Evolutionary conservation across 805 yeast species (phyloP).

Genomic region (Saccharomycopsis babjevae): DNA sequence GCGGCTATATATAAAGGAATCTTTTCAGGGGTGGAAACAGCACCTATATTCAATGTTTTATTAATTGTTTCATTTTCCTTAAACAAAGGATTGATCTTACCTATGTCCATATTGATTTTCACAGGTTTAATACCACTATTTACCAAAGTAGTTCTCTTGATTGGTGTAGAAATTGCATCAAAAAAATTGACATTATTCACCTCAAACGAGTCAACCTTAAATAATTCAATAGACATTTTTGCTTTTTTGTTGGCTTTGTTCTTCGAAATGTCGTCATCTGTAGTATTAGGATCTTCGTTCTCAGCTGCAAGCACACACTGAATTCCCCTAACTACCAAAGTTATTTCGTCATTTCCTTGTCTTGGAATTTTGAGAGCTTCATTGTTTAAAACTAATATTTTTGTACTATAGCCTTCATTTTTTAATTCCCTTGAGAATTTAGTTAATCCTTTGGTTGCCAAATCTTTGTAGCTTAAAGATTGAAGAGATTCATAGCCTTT

Average conservation of each 20-base stretch:
- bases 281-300: slow-evolving; percentile 11
- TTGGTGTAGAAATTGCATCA: background rate
- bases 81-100: background rate
- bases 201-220: background rate
- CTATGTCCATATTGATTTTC: background rate
- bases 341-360: slow-evolving; percentile 29
- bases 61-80: background rate
- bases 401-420: slow-evolving; percentile 6
- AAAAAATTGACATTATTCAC: background rate
- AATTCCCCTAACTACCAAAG: slow-evolving; percentile 40
- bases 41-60: background rate
- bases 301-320: slow-evolving; percentile 33
- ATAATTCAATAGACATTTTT: background rate
- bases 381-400: slow-evolving; percentile 19
- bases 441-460: slow-evolving; percentile 14
- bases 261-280: slow-evolving; percentile 11
- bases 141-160: background rate
- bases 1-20: background rate
- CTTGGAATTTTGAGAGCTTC: slow-evolving; percentile 40
- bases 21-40: background rate
- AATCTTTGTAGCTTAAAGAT: slow-evolving; percentile 13
- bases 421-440: slow-evolving; percentile 12
- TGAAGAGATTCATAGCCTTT: slow-evolving; percentile 5
- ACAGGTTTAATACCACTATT: background rate
- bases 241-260: background rate